These are phyloP conservation scores for Serpula lacrymans DNA, from an alignment of 768 basidiomycete genomes.

Conservation along the genomic window DNA sequence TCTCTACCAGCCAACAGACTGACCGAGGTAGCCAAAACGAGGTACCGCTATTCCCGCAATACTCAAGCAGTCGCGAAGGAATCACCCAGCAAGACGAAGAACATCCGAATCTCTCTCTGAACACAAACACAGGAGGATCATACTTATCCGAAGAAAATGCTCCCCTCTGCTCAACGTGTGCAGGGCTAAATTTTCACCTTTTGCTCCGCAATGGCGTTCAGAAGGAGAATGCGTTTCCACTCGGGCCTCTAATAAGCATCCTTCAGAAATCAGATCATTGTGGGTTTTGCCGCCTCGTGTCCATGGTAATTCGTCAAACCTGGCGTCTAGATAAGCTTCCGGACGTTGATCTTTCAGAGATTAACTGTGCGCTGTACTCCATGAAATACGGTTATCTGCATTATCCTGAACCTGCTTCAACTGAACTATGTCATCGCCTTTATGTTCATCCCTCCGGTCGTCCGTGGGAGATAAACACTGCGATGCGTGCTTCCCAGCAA, in stretches of 20 bases:
- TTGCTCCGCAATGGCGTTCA: slow-evolving; percentile 3
- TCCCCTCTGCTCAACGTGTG: slow-evolving; percentile 9
- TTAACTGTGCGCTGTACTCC: neutral
- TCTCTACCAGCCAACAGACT: no score
- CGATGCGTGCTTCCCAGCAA: no score
- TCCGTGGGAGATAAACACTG: slow-evolving; percentile 1
- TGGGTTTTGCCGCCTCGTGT: slow-evolving; percentile 4
- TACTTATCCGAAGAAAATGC: no score
- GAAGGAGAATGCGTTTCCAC: neutral
- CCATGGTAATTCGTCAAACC: neutral
- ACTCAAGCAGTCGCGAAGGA: no score
- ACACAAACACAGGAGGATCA: no score
- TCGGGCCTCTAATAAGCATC: slow-evolving; percentile 2
- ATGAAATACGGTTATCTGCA: neutral
- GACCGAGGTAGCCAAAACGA: no score
- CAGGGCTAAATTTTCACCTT: slow-evolving; percentile 1
- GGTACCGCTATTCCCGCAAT: no score
- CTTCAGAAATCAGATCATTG: slow-evolving; percentile 4
- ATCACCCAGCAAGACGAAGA: no score
- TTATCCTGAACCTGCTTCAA: slow-evolving; percentile 1
- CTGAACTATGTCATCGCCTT: slow-evolving; percentile 1
- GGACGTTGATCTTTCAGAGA: neutral
- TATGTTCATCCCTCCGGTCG: neutral
- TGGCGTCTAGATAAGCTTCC: slow-evolving; percentile 3
- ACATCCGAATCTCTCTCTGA: no score